These are phyloP conservation scores for Boehmeria nivea DNA, from an alignment of 306 rosid species.

Conservation along the genomic window DNA sequence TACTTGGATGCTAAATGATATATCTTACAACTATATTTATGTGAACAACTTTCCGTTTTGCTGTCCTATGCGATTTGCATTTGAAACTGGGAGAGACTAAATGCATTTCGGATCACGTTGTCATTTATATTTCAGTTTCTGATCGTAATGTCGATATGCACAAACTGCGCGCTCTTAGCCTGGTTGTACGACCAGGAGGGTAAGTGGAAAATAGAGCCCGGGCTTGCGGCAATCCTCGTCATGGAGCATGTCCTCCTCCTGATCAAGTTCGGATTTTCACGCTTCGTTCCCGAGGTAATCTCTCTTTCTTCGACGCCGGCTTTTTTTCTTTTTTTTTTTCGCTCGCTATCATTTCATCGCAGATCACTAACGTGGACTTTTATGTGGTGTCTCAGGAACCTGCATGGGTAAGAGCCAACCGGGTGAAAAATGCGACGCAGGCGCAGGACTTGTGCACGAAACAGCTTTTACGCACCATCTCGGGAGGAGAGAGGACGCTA, in stretches of 20 bases:
- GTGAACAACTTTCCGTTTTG: too few species aligned
- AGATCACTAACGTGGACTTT: neutral
- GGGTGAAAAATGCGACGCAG: slow-evolving; percentile 53
- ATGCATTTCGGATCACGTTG: too few species aligned
- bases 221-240: slow-evolving; percentile 81
- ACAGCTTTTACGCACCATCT: slow-evolving; percentile 70
- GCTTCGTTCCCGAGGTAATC: slow-evolving; percentile 78
- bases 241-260: slow-evolving; percentile 86
- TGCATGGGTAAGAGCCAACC: slow-evolving; percentile 90
- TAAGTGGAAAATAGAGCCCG: slow-evolving; percentile 95
- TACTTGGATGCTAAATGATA: slow-evolving; percentile 19
- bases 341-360: neutral
- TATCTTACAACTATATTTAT: too few species aligned
- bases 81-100: too few species aligned
- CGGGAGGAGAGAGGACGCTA: slow-evolving; percentile 38
- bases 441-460: slow-evolving; percentile 74
- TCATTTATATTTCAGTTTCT: slow-evolving; percentile 56
- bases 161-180: slow-evolving; percentile 86
- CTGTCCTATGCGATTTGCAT: too few species aligned
- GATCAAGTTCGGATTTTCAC: slow-evolving; percentile 85
- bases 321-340: neutral
- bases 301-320: neutral
- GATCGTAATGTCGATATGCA: slow-evolving; percentile 77
- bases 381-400: slow-evolving; percentile 60
- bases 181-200: slow-evolving; percentile 92